Conservation (phyloP, 257 asterid genomes). For the Marsdenia floribunda region DNA sequence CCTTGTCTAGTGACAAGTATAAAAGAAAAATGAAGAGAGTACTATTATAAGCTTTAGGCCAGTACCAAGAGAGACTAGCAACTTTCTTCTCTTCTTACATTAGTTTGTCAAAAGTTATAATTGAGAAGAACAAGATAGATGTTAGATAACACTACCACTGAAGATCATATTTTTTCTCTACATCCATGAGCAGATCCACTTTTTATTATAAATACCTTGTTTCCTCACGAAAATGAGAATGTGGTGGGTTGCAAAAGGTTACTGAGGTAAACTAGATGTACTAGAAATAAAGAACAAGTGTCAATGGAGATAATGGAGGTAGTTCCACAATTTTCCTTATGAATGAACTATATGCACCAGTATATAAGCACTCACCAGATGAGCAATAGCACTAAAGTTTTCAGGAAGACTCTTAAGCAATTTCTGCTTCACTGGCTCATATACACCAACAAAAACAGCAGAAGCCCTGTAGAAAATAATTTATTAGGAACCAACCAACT, state of each 20-base stretch:
- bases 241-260: background rate
- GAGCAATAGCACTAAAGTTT: constrained; percentile 88
- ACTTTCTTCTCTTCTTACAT: background rate
- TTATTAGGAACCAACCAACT: constrained; percentile 7
- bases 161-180: background rate
- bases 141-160: background rate
- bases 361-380: constrained; percentile 55
- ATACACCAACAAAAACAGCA: constrained; percentile 91
- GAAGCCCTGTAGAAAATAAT: constrained; percentile 64
- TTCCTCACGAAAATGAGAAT: background rate
- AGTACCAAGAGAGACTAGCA: background rate
- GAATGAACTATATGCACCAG: background rate
- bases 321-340: background rate
- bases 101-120: background rate
- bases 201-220: background rate
- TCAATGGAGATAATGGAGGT: background rate
- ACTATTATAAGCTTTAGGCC: background rate
- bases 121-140: background rate
- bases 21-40: background rate
- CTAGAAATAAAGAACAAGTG: background rate
- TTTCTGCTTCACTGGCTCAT: constrained; percentile 91
- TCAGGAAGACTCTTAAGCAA: constrained; percentile 72
- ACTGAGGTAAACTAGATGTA: background rate
- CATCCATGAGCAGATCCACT: background rate
- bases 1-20: no score